Base-by-base conservation (phyloP, 140 eudicot genomes). In the Flaveria floridana region DNA sequence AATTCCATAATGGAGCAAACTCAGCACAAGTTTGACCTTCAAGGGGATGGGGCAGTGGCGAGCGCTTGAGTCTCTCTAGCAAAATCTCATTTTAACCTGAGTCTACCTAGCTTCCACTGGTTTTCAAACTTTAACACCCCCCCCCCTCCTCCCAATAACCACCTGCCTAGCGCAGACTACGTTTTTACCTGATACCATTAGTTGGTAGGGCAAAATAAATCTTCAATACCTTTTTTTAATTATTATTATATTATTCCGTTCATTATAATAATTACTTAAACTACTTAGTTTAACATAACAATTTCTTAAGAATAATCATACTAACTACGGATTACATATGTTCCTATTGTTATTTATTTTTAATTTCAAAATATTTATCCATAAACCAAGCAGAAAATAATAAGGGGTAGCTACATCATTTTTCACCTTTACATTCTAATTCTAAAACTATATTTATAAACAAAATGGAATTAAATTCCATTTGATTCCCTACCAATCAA, bases 341-440 rank as follows among this genome's bases (percentile, higher is more conserved):
- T 61, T 59, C 66, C 42, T 61, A 61, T 3, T 23, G 12, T 59
- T 34, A 59, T 3, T 23, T 21, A 28, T 61, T 12, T 3, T 13
- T 26, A 4, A 14, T 0, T 18, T 55, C 12, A 7, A 16, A 1
- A 55, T 14, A 59, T 8, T 21, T 57, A 59, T 59, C 10, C 16
- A 23, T 23, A 59, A 59, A 23, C 65, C 16, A 59, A 59, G 65
- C 65, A 59, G 8, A 59, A 59, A 59, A 59, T 23, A 37, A 59
- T 3, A 25, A 23, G 26, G 39, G 66, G 66, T 23, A 59, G 23
- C 37, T 21, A 3, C 26, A 6, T 10, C 37, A 59, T 25, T 23
- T 59, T 59, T 34, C 39, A 25, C 26, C 26, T 59, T 23, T 59
- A 59, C 65, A 12, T 59, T 59, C 37, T 15, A 25, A 9, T 59